phyloP scores from a whole-genome alignment of 1,284 basidiomycete species.

The Prillingera fragicola region DNA sequence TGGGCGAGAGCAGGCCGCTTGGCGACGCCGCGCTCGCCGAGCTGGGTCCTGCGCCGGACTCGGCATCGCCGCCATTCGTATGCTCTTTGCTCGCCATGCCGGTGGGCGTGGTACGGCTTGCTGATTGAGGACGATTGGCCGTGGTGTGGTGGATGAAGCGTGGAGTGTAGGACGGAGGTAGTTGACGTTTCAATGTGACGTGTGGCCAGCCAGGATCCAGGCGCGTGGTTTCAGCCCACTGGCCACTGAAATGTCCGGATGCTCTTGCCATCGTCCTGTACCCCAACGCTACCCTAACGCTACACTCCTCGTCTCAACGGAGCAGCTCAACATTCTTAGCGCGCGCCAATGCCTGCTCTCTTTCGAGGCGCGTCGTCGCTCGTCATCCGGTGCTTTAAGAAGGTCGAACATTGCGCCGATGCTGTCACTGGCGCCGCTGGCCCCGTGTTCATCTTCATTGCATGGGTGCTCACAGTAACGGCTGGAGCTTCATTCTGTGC shows the following conservation, averaged over 20 bases:
- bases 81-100: conserved; percentile 7
- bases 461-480: conserved; percentile 61
- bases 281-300: too few relatives aligned
- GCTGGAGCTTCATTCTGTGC: conserved; percentile 77
- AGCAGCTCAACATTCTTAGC: too few relatives aligned
- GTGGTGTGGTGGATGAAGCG: background rate
- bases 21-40: conserved; percentile 6
- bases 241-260: too few relatives aligned
- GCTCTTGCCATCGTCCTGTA: too few relatives aligned
- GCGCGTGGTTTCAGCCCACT: too few relatives aligned
- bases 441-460: conserved; percentile 77
- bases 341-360: too few relatives aligned
- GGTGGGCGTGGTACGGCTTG: background rate
- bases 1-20: conserved; percentile 6
- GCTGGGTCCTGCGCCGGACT: conserved; percentile 1
- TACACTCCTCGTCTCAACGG: too few relatives aligned
- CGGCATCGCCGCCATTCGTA: conserved; percentile 2
- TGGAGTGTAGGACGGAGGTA: background rate
- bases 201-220: too few relatives aligned
- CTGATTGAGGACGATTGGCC: background rate
- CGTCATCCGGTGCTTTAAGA: conserved; percentile 81
- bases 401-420: conserved; percentile 70
- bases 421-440: conserved; percentile 81
- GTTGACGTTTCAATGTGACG: too few relatives aligned
- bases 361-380: conserved; percentile 40